Conservation (phyloP, 805 yeast species). For the Ogataea pilisensis region DNA sequence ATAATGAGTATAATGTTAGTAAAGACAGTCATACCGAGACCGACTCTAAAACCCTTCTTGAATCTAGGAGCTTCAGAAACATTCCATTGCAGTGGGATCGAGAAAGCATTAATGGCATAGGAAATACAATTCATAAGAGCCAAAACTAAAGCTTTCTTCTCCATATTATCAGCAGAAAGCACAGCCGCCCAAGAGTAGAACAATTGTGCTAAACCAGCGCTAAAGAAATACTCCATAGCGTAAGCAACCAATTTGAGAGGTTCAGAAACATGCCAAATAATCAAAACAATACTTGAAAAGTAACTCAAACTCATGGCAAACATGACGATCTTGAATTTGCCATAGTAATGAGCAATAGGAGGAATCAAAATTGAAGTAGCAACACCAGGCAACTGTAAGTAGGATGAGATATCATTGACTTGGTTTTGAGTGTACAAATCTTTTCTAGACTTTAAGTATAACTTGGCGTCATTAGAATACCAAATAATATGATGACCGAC, state of each 20-base stretch:
- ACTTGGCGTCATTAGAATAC: constrained; percentile 24
- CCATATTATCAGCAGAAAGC: constrained; percentile 19
- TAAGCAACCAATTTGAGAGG: constrained; percentile 37
- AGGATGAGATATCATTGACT: constrained; percentile 18
- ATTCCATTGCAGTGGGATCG: constrained; percentile 20
- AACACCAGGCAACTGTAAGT: constrained; percentile 14
- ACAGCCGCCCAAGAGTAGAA: constrained; percentile 19
- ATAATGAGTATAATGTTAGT: constrained; percentile 10
- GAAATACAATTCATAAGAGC: constrained; percentile 15
- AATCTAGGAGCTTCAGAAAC: constrained; percentile 13
- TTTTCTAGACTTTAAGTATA: constrained; percentile 22
- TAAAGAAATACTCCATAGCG: constrained; percentile 1
- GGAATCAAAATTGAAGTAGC: constrained; percentile 26
- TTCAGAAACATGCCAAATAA: constrained; percentile 45
- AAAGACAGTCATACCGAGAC: constrained; percentile 8
- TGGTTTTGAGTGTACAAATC: constrained; percentile 7
- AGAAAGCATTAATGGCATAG: constrained; percentile 19
- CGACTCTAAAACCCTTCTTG: constrained; percentile 14
- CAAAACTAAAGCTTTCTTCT: constrained; percentile 20
- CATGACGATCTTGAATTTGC: constrained; percentile 13
- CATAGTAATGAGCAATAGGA: constrained; percentile 38
- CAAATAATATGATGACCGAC: constrained; percentile 32
- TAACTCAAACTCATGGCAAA: constrained; percentile 6
- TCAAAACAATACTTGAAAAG: constrained; percentile 22
- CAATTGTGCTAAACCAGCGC: constrained; percentile 17